Percentiles rank a stretch among this genome's conserved stretches.
Conservation (phyloP, 2,329 filamentous ascomycete species). For the Colletotrichum sp. region DNA sequence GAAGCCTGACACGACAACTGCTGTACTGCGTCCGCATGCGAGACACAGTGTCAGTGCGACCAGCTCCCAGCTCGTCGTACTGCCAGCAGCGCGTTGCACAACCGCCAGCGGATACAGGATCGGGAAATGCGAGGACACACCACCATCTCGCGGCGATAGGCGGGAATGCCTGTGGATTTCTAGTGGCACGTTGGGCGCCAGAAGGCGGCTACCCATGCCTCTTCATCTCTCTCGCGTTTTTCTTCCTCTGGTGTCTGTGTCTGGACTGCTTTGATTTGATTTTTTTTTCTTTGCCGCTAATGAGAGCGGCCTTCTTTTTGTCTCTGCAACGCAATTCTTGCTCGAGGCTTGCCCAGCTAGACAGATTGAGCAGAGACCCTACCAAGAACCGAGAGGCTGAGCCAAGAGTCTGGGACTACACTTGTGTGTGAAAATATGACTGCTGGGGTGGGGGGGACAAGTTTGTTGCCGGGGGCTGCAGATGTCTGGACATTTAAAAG, state of each 20-base stretch:
- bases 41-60: conserved; percentile 33
- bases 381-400: not conserved
- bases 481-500: not conserved
- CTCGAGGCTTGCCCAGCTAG: not conserved
- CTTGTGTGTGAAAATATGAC: not conserved
- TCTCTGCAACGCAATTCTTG: not conserved
- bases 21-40: conserved; percentile 40
- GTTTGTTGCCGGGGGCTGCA: not conserved
- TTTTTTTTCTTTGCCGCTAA: not conserved
- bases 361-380: not conserved
- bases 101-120: conserved; percentile 41
- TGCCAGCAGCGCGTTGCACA: conserved; percentile 52
- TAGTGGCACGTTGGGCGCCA: conserved; percentile 39
- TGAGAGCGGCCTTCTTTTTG: not conserved
- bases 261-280: not conserved
- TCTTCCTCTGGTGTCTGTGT: not conserved
- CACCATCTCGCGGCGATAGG: conserved; percentile 37
- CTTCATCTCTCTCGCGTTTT: not conserved
- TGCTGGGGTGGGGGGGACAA: not conserved
- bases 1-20: conserved; percentile 36
- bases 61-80: conserved; percentile 40
- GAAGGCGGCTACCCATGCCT: conserved; percentile 40
- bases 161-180: conserved; percentile 32
- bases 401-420: not conserved
- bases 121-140: conserved; percentile 39